Evolutionary conservation across 1,284 basidiomycete genomes (phyloP).

Genomic region (Irpex sp.): DNA sequence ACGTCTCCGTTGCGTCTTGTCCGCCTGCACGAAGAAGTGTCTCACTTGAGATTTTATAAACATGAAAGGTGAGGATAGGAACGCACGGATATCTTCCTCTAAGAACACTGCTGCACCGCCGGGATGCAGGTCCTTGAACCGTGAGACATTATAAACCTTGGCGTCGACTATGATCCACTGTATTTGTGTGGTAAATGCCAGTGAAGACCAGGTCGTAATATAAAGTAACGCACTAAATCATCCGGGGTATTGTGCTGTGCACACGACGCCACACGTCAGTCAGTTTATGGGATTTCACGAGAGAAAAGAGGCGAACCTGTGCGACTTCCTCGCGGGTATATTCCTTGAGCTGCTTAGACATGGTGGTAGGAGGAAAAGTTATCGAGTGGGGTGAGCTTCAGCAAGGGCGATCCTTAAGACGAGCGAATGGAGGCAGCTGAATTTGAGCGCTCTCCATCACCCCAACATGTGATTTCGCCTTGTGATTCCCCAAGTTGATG

Average conservation of each 20-base stretch:
- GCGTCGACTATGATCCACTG: conserved; percentile 84
- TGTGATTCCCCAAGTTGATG: neutral
- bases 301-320: conserved; percentile 8
- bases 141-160: conserved; percentile 78
- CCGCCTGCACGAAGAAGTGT: conserved; percentile 46
- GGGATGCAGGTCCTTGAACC: conserved; percentile 79
- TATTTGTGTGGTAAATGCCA: neutral
- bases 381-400: neutral
- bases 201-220: neutral
- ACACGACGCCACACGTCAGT: neutral
- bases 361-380: neutral
- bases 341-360: neutral
- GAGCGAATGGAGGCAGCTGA: neutral
- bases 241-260: conserved; percentile 14
- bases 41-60: neutral
- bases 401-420: neutral
- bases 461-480: neutral
- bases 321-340: conserved; percentile 14
- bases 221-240: conserved; percentile 12
- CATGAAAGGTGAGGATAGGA: neutral
- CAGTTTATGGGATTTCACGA: neutral
- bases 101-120: conserved; percentile 76
- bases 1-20: conserved; percentile 82
- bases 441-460: neutral
- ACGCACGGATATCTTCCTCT: conserved; percentile 70